phyloP scores from a whole-genome alignment of 768 basidiomycete species.

The Pisolithus albus region DNA sequence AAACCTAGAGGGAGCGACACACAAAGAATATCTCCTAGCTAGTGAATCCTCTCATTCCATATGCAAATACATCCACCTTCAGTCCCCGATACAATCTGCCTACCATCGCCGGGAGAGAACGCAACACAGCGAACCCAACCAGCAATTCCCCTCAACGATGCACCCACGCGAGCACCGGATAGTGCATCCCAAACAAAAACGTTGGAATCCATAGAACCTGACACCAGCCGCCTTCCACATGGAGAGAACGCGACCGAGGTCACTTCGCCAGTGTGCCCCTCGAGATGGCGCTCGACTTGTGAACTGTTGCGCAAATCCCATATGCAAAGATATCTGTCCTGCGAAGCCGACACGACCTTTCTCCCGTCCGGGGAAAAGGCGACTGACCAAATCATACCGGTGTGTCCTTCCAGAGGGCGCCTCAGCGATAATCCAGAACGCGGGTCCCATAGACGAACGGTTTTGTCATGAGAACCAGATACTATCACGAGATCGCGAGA shows the following conservation, averaged over 20 bases:
- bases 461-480: slow-evolving; percentile 16
- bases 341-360: not conserved
- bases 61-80: too few relatives aligned
- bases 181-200: not conserved
- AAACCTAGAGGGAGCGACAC: too few relatives aligned
- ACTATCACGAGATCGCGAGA: slow-evolving; percentile 13
- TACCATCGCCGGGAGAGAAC: too few relatives aligned
- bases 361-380: not conserved
- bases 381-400: not conserved
- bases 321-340: not conserved
- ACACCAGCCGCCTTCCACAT: not conserved
- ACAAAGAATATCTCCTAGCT: too few relatives aligned
- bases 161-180: too few relatives aligned
- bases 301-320: not conserved
- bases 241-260: not conserved
- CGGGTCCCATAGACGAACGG: not conserved
- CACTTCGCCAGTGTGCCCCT: not conserved
- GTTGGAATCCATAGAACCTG: not conserved
- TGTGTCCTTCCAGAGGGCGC: not conserved
- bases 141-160: too few relatives aligned
- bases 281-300: not conserved
- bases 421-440: not conserved
- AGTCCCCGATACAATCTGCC: too few relatives aligned
- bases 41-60: too few relatives aligned
- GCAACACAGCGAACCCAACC: too few relatives aligned